Base-by-base conservation (phyloP, 2,329 filamentous ascomycete genomes). In the Teratosphaeria nubilosa region DNA sequence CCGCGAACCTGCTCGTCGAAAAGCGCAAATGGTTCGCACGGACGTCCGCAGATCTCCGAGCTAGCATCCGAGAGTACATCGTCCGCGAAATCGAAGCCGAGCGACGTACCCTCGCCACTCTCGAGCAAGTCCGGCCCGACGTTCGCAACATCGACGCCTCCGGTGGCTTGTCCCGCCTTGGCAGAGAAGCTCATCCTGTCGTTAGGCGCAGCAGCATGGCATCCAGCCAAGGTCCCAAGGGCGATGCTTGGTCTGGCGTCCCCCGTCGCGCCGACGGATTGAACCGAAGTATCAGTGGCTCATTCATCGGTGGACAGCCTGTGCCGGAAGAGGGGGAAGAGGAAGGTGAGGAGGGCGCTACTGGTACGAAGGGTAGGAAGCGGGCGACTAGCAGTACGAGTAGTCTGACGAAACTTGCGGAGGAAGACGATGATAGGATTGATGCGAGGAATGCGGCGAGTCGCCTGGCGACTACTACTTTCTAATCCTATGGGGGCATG, bases 241-340 rank as follows among this genome's bases (percentile, higher is more conserved):
- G 94, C n/a, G 94, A 99, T 73, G 87, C 94, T 16, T 99, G 94
- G 94, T 96, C 90, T 68, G 94, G 94, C 59, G 91, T 96, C 30
- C 90, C 91, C 37, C 83, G 94, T 61, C 83, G 89, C 57, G 85
- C 86, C 31, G 90, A 95, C 66, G 86, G 85, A n/a, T 75, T 90
- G 58, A 87, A 82, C 68, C 82, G 91, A 66, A 91, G 86, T 70
- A 80, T 91, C 63, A 90, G 87, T 58, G 85, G 87, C 53, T 88
- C 84, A 69, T 82, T 88, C 63, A 82, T 86, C 62, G 77, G 61
- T 50, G 63, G 60, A 0, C 24, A 37, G 25, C 32, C 52, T 9
- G 69, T 65, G 34, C 69, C 82, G n/a, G 67, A 62, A 80, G 63
- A 81, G 30, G 76, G 86, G 10, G 77, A 80, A 14, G 84, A 83